Conservation (phyloP, 1,139 yeast species). For the Zygosaccharomyces sapae region DNA sequence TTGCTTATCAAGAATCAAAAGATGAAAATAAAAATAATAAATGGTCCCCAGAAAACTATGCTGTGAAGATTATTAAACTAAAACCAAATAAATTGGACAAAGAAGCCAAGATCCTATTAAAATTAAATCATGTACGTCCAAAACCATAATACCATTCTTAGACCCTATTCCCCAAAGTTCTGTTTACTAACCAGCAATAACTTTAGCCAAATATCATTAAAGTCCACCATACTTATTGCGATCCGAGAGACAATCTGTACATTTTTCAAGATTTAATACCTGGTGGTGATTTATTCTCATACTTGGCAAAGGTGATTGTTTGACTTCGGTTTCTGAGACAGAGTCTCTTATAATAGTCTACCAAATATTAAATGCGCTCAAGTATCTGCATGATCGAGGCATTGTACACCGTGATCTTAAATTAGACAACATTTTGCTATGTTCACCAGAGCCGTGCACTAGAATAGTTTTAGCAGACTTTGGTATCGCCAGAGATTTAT, state of each 20-base stretch:
- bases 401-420: constrained; percentile 55
- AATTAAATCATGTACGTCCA: constrained; percentile 41
- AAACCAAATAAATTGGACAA: constrained; percentile 35
- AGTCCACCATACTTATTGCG: constrained; percentile 42
- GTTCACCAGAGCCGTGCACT: constrained; percentile 49
- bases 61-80: constrained; percentile 47
- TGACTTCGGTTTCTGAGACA: constrained; percentile 47
- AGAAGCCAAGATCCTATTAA: constrained; percentile 44
- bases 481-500: constrained; percentile 52
- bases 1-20: constrained; percentile 17
- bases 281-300: constrained; percentile 68
- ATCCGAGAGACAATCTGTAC: constrained; percentile 40
- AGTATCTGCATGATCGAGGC: constrained; percentile 49
- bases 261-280: constrained; percentile 51
- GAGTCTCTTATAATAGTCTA: constrained; percentile 52
- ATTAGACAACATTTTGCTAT: constrained; percentile 54
- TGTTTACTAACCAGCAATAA: constrained; percentile 10
- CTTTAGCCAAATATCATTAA: constrained; percentile 44
- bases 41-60: constrained; percentile 42
- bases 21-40: constrained; percentile 3
- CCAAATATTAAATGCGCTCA: constrained; percentile 53
- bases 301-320: constrained; percentile 44
- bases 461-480: constrained; percentile 59
- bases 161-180: too few relatives aligned
- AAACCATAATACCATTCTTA: too few relatives aligned